Conservation (phyloP, 148 eudicot genomes). For the Agrostemma githago region DNA sequence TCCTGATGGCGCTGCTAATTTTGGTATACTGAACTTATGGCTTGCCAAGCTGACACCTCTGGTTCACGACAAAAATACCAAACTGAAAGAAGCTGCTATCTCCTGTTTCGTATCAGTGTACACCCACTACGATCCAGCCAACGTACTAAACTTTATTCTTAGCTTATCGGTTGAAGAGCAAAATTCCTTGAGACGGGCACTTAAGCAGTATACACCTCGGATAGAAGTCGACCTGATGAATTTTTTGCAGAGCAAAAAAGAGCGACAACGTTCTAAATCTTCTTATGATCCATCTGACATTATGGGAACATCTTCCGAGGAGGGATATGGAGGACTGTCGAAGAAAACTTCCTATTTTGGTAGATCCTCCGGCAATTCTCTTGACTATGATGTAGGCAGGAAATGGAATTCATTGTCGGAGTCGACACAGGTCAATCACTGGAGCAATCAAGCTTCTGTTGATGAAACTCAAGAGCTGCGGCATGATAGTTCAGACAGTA, state of each 20-base stretch:
- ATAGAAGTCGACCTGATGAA: constrained; percentile 97
- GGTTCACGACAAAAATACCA: constrained; percentile 88
- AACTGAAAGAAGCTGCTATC: constrained; percentile 87
- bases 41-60: constrained; percentile 88
- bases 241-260: constrained; percentile 84
- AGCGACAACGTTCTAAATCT: constrained; percentile 71
- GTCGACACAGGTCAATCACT: constrained; percentile 35
- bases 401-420: constrained; percentile 76
- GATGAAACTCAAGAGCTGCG: constrained; percentile 46
- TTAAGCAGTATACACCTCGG: constrained; percentile 94
- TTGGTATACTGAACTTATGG: constrained; percentile 87
- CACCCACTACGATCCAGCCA: constrained; percentile 74
- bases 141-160: constrained; percentile 82
- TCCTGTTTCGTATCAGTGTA: constrained; percentile 89
- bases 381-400: constrained; percentile 74
- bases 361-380: constrained; percentile 65
- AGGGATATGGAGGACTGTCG: constrained; percentile 67
- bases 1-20: constrained; percentile 73
- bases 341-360: constrained; percentile 68
- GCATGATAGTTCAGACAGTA: constrained; percentile 40
- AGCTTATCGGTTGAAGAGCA: constrained; percentile 93
- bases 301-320: constrained; percentile 87
- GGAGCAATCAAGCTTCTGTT: constrained; percentile 42
- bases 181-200: constrained; percentile 87
- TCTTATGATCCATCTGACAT: constrained; percentile 78